Evolutionary conservation across 2,329 filamentous ascomycete species (phyloP), one percentile per base, ranked within the genome.

Genomic region (Cryphonectria radicalis): DNA sequence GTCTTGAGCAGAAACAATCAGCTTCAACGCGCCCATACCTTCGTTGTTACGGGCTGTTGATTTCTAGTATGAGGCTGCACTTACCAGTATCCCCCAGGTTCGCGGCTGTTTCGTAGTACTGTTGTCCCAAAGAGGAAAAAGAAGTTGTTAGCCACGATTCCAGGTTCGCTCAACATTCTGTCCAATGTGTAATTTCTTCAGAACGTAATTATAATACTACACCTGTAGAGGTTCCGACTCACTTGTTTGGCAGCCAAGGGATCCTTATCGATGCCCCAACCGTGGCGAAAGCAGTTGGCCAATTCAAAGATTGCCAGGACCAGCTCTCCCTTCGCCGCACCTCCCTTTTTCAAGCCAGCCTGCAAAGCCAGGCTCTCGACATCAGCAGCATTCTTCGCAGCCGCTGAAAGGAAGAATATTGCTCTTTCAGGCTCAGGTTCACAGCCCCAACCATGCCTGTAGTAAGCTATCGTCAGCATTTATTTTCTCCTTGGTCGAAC

Each of bases 51-150:
- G n/a, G 25, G 28, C 6, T 59, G n/a, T 50, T 14, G 46, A 46
- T 65, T 25, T 35, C 25, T 46, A 13, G 65, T 17, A 6, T 25
- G 22, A 70, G 68, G 40, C 62, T 67, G 14, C 70, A 81, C 87
- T 78, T 81, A 90, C 89, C 89, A 62, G 93, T 93, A 81, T 99
- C 96, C 73, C 96, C 96, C 75, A 99, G 84, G 80, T 99, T 98
- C 73, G 96, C 96, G 40, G 96, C 96, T 13, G 95, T 98, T 83
- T 98, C 95, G 81, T 98, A 99, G 81, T 98, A 99, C 87, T 97
- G 86, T 70, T 19, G 70, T 40, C 37, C 50, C 57, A 69, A 7
- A 32, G 57, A 32, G 37, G 6, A 37, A 40, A 40, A 32, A 42
- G 32, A 40, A 35, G 19, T 57, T 17, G 32, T 73, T 37, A 73